These are phyloP conservation scores for Phanerochaete carnosa DNA, from an alignment of 768 basidiomycete genomes.

Conservation along the genomic window DNA sequence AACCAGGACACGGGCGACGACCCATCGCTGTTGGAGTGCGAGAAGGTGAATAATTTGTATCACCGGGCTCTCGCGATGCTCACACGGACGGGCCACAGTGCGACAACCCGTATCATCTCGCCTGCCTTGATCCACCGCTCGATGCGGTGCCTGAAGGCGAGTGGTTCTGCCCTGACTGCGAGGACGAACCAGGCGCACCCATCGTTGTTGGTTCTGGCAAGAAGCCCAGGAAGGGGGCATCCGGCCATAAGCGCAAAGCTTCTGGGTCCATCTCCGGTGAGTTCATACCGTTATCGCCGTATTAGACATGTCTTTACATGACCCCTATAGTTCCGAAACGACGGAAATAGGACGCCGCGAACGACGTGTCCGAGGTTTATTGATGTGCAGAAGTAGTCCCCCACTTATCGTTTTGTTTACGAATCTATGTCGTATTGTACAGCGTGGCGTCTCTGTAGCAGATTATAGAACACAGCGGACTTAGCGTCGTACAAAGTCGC, in stretches of 20 bases:
- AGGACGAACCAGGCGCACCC: constrained; percentile 53
- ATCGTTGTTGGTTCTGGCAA: constrained; percentile 21
- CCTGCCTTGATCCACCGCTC: constrained; percentile 79
- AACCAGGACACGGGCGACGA: constrained; percentile 67
- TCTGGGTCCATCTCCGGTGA: constrained; percentile 34
- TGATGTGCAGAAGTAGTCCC: too few relatives aligned
- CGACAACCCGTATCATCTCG: constrained; percentile 83
- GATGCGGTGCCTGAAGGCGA: constrained; percentile 78
- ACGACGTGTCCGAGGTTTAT: too few relatives aligned
- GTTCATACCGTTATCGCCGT: constrained; percentile 7
- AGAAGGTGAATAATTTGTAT: constrained; percentile 55
- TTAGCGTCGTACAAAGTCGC: too few relatives aligned
- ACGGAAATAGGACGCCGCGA: constrained; percentile 36
- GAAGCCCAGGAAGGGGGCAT: constrained; percentile 12
- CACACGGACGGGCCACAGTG: constrained; percentile 50
- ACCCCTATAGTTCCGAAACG: constrained; percentile 31
- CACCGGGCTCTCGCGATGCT: neutral
- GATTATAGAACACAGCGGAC: too few relatives aligned
- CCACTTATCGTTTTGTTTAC: too few relatives aligned
- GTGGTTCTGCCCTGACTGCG: constrained; percentile 87
- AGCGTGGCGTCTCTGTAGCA: too few relatives aligned
- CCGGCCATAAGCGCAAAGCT: constrained; percentile 45
- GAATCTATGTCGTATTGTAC: too few relatives aligned
- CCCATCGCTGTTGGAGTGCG: constrained; percentile 79
- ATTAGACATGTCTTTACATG: neutral